A percentile compares a stretch with the other conserved stretches of the same genome.
phyloP scores from a whole-genome alignment of 345 rosid species.

The Rhodamnia argentea region DNA sequence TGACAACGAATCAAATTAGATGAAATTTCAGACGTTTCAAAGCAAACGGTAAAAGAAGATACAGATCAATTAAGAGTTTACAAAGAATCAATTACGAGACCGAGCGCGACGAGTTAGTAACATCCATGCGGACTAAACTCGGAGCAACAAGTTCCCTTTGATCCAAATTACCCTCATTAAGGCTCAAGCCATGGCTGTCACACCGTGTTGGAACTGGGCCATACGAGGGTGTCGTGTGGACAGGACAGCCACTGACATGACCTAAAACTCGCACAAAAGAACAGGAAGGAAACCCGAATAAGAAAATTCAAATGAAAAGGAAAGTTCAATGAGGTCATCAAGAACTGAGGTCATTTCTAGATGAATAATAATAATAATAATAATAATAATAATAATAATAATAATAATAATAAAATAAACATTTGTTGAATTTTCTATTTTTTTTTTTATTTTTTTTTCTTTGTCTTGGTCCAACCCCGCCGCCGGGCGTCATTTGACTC shows the following conservation, averaged over 20 bases:
- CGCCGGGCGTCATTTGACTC: slow-evolving; percentile 13
- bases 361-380: not conserved
- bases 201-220: not conserved
- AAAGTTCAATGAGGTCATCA: not conserved
- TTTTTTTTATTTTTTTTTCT: not conserved
- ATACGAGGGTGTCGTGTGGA: not conserved
- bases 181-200: not conserved
- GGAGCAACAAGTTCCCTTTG: fast-evolving
- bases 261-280: too few relatives aligned
- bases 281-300: too few relatives aligned
- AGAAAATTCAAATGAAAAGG: not conserved
- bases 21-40: not conserved
- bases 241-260: too few relatives aligned
- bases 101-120: not conserved
- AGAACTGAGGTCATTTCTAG: not conserved
- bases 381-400: not conserved
- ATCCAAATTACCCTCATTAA: not conserved
- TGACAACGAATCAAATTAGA: not conserved
- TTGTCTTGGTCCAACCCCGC: slow-evolving; percentile 3
- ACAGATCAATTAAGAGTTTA: not conserved
- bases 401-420: not conserved
- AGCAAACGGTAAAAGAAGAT: not conserved
- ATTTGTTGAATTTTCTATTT: too few relatives aligned
- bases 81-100: not conserved
- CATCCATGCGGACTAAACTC: not conserved